phyloP scores from a whole-genome alignment of 2,329 filamentous ascomycete genomes.

The Ceratocystis cacaofunesta region DNA sequence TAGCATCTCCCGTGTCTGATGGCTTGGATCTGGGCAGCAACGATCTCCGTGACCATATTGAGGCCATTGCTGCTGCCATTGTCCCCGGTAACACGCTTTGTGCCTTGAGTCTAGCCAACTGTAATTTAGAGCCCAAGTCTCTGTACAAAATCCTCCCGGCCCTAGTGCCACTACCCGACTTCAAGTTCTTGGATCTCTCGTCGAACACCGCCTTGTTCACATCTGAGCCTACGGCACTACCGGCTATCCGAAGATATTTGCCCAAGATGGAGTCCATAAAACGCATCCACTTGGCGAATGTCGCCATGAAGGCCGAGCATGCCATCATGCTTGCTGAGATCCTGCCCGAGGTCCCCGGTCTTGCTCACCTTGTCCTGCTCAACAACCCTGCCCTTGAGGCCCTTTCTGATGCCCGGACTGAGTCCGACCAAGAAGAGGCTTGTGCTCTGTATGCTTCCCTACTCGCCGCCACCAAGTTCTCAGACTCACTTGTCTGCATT shows the following conservation, averaged over 20 bases:
- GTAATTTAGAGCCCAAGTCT: conserved; percentile 58
- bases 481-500: conserved; percentile 68
- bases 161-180: conserved; percentile 51
- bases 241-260: conserved; percentile 61
- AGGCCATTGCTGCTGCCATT: conserved; percentile 46
- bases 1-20: conserved; percentile 64
- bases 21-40: conserved; percentile 85
- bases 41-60: conserved; percentile 41
- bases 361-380: conserved; percentile 77
- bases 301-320: conserved; percentile 71
- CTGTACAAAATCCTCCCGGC: conserved; percentile 63
- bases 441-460: conserved; percentile 86
- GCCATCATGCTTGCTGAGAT: conserved; percentile 84
- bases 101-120: conserved; percentile 73
- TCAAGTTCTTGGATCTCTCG: conserved; percentile 83
- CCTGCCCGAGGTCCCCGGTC: conserved; percentile 61
- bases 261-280: conserved; percentile 66
- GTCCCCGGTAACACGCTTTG: conserved; percentile 4
- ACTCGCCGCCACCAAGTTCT: conserved; percentile 73
- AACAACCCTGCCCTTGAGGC: conserved; percentile 61
- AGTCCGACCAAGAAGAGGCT: conserved; percentile 76
- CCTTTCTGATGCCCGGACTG: conserved; percentile 60
- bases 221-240: conserved; percentile 55
- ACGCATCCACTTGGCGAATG: conserved; percentile 73
- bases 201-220: conserved; percentile 75